Evolutionary conservation across 768 basidiomycete genomes (phyloP).

Genomic region (Mycena crocata): DNA sequence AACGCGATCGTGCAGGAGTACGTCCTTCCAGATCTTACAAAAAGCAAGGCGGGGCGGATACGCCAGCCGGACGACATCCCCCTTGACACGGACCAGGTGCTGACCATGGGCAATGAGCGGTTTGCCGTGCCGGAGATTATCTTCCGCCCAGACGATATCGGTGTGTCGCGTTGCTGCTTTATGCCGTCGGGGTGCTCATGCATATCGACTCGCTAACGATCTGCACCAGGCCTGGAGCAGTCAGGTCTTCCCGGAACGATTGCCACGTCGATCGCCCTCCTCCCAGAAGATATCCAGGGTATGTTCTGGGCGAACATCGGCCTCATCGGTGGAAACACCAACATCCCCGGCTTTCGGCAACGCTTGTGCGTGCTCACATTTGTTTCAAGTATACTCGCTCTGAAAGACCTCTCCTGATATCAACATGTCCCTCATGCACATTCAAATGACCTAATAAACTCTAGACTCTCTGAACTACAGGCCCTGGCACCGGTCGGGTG

Average conservation of each 20-base stretch:
- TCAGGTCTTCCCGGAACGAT: conserved; percentile 83
- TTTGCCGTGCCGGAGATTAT: conserved; percentile 94
- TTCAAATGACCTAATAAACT: no score
- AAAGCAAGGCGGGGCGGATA: conserved; percentile 69
- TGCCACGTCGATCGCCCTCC: conserved; percentile 76
- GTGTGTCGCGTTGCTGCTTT: conserved; percentile 64
- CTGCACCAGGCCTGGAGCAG: conserved; percentile 78
- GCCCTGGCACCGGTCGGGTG: conserved; percentile 85
- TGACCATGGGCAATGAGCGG: conserved; percentile 91
- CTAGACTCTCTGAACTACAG: conserved; percentile 81
- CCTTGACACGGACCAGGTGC: conserved; percentile 71
- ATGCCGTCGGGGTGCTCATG: conserved; percentile 19
- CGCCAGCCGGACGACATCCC: conserved; percentile 64
- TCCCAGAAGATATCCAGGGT: conserved; percentile 86
- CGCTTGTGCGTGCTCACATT: conserved; percentile 72
- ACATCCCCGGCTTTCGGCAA: conserved; percentile 77
- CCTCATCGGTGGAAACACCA: conserved; percentile 85
- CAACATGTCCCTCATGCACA: no score
- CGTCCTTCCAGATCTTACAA: conserved; percentile 88
- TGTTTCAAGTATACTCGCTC: conserved; percentile 30
- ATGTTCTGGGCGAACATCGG: conserved; percentile 98
- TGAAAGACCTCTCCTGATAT: no score
- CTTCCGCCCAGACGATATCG: conserved; percentile 91
- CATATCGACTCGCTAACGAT: conserved; percentile 20
- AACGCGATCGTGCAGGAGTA: conserved; percentile 89